phyloP scores from a whole-genome alignment of 2,329 filamentous ascomycete genomes.

The Nectriaceae sp. region DNA sequence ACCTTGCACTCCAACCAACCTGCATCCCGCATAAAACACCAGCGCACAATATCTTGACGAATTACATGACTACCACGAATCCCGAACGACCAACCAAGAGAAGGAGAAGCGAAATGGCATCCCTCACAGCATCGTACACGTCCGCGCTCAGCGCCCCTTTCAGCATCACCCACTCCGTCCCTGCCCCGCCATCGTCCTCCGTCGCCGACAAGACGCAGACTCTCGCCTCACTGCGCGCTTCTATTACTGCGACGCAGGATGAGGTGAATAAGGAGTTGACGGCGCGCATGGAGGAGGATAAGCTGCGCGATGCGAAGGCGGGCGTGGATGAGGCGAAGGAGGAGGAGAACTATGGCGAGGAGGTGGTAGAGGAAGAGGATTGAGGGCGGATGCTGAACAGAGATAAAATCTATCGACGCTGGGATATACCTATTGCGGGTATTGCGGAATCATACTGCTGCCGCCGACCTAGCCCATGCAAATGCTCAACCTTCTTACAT shows the following conservation, averaged over 20 bases:
- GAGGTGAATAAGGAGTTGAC: constrained; percentile 73
- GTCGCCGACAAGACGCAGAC: constrained; percentile 58
- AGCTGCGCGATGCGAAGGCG: constrained; percentile 43
- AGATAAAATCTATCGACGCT: background rate
- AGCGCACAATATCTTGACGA: too few species aligned
- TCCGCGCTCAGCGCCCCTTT: constrained; percentile 53
- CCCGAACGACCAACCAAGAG: too few species aligned
- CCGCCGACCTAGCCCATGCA: constrained; percentile 22
- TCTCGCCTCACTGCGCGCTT: constrained; percentile 58
- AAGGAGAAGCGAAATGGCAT: too few species aligned
- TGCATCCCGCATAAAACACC: background rate
- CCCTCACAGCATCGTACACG: constrained; percentile 57
- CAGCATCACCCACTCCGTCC: constrained; percentile 39
- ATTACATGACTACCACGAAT: too few species aligned
- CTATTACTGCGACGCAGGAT: constrained; percentile 61
- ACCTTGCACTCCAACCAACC: constrained; percentile 1
- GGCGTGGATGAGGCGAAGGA: constrained; percentile 57
- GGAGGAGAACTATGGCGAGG: constrained; percentile 85
- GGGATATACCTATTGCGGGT: constrained; percentile 25
- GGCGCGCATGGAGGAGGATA: constrained; percentile 73
- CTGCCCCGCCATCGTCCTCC: constrained; percentile 35
- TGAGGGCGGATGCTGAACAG: constrained; percentile 14
- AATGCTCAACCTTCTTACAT: constrained; percentile 20
- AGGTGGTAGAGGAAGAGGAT: constrained; percentile 66
- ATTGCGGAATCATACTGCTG: constrained; percentile 28